phyloP scores from a whole-genome alignment of 768 basidiomycete species.

The Naganishia friedmannii region DNA sequence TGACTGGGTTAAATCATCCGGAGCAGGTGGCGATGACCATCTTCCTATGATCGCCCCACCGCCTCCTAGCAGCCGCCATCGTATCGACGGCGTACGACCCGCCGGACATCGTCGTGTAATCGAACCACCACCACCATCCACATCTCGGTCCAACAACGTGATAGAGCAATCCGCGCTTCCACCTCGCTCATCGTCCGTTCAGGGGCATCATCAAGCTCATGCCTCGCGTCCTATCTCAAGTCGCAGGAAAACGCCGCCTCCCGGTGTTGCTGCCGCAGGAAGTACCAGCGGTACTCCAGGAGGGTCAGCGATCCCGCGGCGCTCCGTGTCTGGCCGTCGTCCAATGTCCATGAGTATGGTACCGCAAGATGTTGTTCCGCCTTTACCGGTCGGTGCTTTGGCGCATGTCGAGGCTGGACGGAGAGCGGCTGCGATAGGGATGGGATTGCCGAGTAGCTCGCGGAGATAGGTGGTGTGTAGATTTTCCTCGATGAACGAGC shows the following conservation, averaged over 20 bases:
- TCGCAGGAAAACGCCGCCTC: neutral
- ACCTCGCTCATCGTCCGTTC: neutral
- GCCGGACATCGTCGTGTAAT: neutral
- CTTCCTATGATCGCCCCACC: neutral
- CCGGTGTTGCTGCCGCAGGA: neutral
- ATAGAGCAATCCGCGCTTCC: conserved; percentile 1
- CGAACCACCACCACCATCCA: conserved; percentile 2
- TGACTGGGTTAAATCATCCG: neutral
- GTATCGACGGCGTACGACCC: neutral
- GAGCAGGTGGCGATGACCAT: neutral
- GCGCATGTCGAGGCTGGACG: conserved; percentile 15
- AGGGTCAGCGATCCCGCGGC: conserved; percentile 1
- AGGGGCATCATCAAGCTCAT: neutral
- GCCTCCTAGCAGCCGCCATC: neutral
- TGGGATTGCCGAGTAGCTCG: conserved; percentile 3
- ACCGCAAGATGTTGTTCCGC: conserved; percentile 3
- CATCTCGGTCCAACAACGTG: neutral
- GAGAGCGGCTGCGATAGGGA: conserved; percentile 6
- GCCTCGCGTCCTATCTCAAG: neutral
- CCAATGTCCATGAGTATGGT: conserved; percentile 5
- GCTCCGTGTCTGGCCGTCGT: conserved; percentile 5
- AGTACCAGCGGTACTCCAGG: too few species aligned
- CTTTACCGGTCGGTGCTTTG: conserved; percentile 10
- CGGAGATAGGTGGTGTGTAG: neutral
- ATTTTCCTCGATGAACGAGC: too few species aligned